phyloP scores from a whole-genome alignment of 306 rosid species.

The Psophocarpus tetragonolobus region DNA sequence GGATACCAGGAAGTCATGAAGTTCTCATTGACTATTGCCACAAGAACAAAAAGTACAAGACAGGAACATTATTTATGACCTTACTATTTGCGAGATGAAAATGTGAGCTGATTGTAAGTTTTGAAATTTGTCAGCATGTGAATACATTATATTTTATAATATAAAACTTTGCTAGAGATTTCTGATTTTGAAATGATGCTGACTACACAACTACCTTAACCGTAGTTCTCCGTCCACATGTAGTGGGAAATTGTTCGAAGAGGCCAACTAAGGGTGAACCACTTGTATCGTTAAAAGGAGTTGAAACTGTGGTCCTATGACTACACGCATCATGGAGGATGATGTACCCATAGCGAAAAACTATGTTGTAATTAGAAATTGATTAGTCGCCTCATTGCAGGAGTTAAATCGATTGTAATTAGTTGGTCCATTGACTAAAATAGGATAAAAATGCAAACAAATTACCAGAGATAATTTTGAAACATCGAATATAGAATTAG shows the following conservation, averaged over 20 bases:
- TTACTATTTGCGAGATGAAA: slow-evolving; percentile 17
- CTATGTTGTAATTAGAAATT: neutral
- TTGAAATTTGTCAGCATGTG: slow-evolving; percentile 23
- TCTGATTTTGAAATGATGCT: slow-evolving; percentile 20
- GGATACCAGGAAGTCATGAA: slow-evolving; percentile 23
- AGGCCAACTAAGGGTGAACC: slow-evolving; percentile 21
- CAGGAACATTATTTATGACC: neutral
- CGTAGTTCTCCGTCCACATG: slow-evolving; percentile 22
- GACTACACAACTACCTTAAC: slow-evolving; percentile 4
- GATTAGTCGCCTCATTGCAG: neutral
- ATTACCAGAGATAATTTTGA: neutral
- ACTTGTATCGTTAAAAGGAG: slow-evolving; percentile 11
- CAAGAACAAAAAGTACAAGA: neutral
- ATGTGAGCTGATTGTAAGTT: slow-evolving; percentile 15
- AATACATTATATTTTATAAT: slow-evolving; percentile 30
- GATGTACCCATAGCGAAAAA: neutral
- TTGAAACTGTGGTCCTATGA: slow-evolving; percentile 18
- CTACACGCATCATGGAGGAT: slow-evolving; percentile 3
- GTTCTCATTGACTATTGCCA: slow-evolving; percentile 20
- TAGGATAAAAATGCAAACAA: neutral
- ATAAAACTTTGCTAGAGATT: slow-evolving; percentile 14
- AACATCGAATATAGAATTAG: neutral
- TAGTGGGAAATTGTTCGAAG: slow-evolving; percentile 6
- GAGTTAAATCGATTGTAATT: neutral
- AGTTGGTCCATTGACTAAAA: neutral